phyloP scores from a whole-genome alignment of 2,329 filamentous ascomycete species.

The Aspergillus sergii region DNA sequence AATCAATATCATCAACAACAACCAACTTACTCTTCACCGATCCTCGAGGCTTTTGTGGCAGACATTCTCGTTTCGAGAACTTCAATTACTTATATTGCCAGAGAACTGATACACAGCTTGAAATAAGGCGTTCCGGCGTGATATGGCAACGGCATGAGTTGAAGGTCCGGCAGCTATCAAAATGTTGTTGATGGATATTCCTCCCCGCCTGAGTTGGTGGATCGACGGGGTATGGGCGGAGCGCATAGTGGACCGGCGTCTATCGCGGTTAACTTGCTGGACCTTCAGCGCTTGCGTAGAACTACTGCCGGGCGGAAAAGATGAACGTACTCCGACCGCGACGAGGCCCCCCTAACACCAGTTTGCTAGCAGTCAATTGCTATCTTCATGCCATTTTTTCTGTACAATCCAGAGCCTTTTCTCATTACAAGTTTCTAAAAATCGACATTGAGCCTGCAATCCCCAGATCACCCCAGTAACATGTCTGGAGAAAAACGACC shows the following conservation, averaged over 20 bases:
- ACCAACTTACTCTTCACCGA: slow-evolving; percentile 71
- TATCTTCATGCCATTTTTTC: neutral
- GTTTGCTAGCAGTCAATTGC: slow-evolving; percentile 5
- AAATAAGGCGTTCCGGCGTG: neutral
- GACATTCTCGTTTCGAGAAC: slow-evolving; percentile 47
- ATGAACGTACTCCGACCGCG: neutral
- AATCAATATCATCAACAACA: neutral
- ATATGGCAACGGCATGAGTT: neutral
- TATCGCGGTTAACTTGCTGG: slow-evolving; percentile 25
- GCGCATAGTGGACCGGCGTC: slow-evolving; percentile 23
- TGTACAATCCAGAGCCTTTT: neutral
- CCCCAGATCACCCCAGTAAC: slow-evolving; percentile 18
- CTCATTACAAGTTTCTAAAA: slow-evolving; percentile 5
- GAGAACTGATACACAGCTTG: neutral
- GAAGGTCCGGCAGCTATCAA: neutral
- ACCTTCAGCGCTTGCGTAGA: slow-evolving; percentile 14
- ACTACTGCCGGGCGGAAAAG: neutral
- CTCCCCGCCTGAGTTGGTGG: slow-evolving; percentile 25
- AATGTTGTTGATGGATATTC: slow-evolving; percentile 15
- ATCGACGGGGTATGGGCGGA: slow-evolving; percentile 18
- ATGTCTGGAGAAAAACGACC: slow-evolving; percentile 95
- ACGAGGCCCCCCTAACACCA: neutral
- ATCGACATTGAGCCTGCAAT: slow-evolving; percentile 1
- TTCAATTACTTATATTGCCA: neutral
- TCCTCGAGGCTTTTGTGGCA: slow-evolving; percentile 65